phyloP scores from a whole-genome alignment of 805 yeast genomes.

The Monosporozyma unispora region DNA sequence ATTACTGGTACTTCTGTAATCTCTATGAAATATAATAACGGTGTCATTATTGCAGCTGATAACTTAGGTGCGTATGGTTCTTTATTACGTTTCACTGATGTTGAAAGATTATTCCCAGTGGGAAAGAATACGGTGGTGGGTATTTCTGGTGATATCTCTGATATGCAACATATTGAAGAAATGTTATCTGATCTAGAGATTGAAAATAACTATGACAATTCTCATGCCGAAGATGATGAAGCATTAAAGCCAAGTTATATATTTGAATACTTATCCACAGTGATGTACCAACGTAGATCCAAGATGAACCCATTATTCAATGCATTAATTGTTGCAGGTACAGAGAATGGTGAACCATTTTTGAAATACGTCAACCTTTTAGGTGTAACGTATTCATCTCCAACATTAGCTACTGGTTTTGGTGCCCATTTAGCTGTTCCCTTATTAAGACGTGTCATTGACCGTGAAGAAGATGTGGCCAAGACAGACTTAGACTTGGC shows the following conservation, averaged over 20 bases:
- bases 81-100: conserved; percentile 71
- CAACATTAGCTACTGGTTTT: conserved; percentile 90
- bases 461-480: conserved; percentile 64
- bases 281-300: conserved; percentile 78
- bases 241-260: conserved; percentile 75
- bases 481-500: conserved; percentile 70
- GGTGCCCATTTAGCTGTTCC: conserved; percentile 95
- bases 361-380: conserved; percentile 80
- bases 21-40: conserved; percentile 82
- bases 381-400: conserved; percentile 85
- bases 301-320: conserved; percentile 98
- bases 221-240: conserved; percentile 40
- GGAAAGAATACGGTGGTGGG: conserved; percentile 88
- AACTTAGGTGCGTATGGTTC: conserved; percentile 91
- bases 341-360: conserved; percentile 62
- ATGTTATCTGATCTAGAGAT: conserved; percentile 69
- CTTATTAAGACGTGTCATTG: conserved; percentile 73
- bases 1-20: conserved; percentile 95
- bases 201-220: conserved; percentile 68
- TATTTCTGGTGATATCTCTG: conserved; percentile 88
- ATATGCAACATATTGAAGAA: conserved; percentile 75
- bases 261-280: conserved; percentile 76
- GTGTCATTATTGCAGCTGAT: conserved; percentile 92
- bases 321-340: conserved; percentile 84
- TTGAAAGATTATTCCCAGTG: conserved; percentile 76